Evolutionary conservation across 176 grass and related monocot species (phyloP).

Genomic region (Rhipidocladum racemiflorum): DNA sequence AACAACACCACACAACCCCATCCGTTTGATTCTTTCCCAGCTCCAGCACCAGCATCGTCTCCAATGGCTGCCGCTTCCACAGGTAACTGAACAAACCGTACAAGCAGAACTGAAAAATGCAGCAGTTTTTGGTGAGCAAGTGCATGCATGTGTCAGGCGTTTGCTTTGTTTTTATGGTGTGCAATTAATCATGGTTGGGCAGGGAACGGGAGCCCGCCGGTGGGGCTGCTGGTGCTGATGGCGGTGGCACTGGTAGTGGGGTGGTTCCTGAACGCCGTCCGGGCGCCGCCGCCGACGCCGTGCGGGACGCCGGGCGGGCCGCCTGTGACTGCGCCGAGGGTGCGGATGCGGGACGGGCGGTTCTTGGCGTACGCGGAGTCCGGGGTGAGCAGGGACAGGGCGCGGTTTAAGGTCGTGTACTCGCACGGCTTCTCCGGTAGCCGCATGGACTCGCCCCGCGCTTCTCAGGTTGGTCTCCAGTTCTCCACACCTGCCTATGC

Average conservation of each 20-base stretch:
- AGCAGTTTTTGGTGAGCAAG: neutral
- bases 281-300: slow-evolving; percentile 40
- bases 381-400: slow-evolving; percentile 48
- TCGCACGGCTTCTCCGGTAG: slow-evolving; percentile 82
- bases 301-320: slow-evolving; percentile 63
- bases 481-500: too few relatives aligned
- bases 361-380: slow-evolving; percentile 78
- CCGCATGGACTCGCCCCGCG: slow-evolving; percentile 57
- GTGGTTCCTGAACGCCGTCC: slow-evolving; percentile 46
- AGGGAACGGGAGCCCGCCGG: slow-evolving; percentile 34
- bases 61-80: slow-evolving; percentile 34
- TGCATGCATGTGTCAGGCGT: neutral
- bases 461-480: slow-evolving; percentile 53
- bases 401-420: slow-evolving; percentile 78
- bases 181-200: neutral
- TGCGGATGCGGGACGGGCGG: slow-evolving; percentile 61
- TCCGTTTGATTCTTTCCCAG: neutral
- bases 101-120: neutral
- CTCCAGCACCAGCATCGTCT: neutral
- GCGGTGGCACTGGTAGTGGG: slow-evolving; percentile 19
- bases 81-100: neutral
- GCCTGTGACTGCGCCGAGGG: slow-evolving; percentile 62
- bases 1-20: neutral
- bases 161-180: neutral
- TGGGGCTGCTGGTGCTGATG: slow-evolving; percentile 27